A percentile compares a stretch with the other conserved stretches of the same genome.
Evolutionary conservation across 495 filamentous ascomycete species (phyloP).

Genomic region (Neurospora sp.): DNA sequence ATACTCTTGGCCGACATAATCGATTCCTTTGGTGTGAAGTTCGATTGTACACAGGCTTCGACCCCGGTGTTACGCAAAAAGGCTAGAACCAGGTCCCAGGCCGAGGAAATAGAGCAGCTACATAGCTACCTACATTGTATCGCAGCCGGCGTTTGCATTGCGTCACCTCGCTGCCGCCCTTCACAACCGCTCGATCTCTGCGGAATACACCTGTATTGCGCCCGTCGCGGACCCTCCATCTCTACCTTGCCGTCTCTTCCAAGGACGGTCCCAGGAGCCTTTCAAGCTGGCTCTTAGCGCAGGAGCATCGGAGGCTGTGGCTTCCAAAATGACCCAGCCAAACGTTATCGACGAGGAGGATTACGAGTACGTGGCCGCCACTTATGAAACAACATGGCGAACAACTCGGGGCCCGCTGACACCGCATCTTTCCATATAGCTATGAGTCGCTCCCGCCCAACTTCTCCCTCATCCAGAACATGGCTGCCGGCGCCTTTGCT

Average conservation of each 20-base stretch:
- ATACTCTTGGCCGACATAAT: neutral
- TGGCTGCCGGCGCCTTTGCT: constrained; percentile 91
- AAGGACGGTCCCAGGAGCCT: constrained; percentile 4
- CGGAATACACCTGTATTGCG: neutral
- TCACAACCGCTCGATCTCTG: neutral
- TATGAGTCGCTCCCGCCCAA: constrained; percentile 52
- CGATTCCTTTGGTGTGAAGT: neutral
- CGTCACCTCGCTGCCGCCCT: neutral
- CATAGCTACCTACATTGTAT: neutral
- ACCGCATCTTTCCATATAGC: constrained; percentile 17
- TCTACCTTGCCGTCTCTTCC: neutral
- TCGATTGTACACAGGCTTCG: neutral
- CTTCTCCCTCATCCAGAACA: constrained; percentile 59
- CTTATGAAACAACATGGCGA: neutral
- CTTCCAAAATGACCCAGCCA: constrained; percentile 49
- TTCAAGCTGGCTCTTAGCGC: constrained; percentile 47
- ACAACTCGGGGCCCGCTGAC: constrained; percentile 2
- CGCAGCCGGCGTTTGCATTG: neutral
- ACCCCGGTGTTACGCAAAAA: neutral
- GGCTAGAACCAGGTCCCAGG: neutral
- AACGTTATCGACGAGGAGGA: constrained; percentile 42
- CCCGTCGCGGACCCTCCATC: neutral
- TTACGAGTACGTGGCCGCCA: constrained; percentile 39
- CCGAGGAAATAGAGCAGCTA: neutral
- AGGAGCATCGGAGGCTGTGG: constrained; percentile 44